Evolutionary conservation across 208 protist species (phyloP).

Genomic region (Trypanosoma platydactyli): DNA sequence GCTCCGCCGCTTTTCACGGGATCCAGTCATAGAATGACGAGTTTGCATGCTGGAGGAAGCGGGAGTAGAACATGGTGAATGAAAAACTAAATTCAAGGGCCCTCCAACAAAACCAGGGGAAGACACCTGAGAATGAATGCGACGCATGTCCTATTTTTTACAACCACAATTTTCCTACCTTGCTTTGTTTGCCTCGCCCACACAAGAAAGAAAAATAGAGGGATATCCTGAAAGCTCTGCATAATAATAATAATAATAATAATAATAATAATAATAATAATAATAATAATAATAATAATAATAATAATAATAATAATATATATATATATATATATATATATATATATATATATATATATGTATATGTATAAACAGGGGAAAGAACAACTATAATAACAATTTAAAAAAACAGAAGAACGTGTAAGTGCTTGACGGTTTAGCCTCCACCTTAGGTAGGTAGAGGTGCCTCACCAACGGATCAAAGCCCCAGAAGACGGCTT

Average conservation of each 20-base stretch:
- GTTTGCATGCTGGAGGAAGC: neutral
- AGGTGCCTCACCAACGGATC: too few relatives aligned
- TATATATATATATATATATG: conserved; percentile 18
- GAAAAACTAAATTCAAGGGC: neutral
- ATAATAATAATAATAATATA: neutral
- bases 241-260: conserved; percentile 13
- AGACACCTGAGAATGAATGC: conserved; percentile 22
- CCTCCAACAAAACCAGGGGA: conserved; percentile 1
- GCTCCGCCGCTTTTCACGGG: conserved; percentile 63
- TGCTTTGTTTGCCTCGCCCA: neutral
- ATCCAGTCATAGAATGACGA: conserved; percentile 44
- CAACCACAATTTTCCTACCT: conserved; percentile 2
- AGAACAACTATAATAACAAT: neutral
- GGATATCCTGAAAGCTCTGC: conserved; percentile 18
- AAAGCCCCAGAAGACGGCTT: too few relatives aligned
- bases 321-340: conserved; percentile 22
- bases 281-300: neutral
- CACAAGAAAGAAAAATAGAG: conserved; percentile 18
- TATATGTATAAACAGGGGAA: neutral
- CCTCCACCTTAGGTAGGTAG: too few relatives aligned
- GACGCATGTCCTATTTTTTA: conserved; percentile 14
- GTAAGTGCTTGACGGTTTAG: too few relatives aligned
- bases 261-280: conserved; percentile 24
- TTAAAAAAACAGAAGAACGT: neutral
- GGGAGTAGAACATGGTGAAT: neutral